Conservation (phyloP, 345 rosid genomes). For the Corymbia maculata region DNA sequence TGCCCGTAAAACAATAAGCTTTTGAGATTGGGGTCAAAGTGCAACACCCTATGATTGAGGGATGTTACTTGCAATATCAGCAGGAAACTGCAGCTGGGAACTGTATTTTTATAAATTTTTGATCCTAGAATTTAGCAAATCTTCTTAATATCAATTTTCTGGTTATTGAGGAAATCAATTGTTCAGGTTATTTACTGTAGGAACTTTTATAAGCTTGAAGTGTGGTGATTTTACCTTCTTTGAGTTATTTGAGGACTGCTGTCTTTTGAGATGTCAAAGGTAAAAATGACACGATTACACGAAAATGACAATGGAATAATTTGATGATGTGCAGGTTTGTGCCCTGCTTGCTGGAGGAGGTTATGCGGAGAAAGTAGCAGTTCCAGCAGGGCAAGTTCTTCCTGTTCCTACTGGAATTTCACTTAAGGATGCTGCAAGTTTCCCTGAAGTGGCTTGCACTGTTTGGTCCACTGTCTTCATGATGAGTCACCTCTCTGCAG, state of each 20-base stretch:
- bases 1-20: not conserved
- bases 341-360: constrained; percentile 91
- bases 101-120: not conserved
- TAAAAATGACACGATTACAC: not conserved
- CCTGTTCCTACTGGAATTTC: constrained; percentile 55
- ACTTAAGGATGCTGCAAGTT: constrained; percentile 50
- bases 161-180: not conserved
- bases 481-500: constrained; percentile 52
- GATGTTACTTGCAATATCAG: not conserved
- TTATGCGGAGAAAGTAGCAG: constrained; percentile 75
- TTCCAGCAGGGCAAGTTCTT: constrained; percentile 62
- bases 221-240: not conserved
- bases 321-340: constrained; percentile 41
- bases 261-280: not conserved
- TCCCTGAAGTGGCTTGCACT: constrained; percentile 89
- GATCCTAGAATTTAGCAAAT: not conserved
- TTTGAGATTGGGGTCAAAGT: not conserved
- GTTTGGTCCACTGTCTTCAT: constrained; percentile 89
- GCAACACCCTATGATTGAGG: not conserved
- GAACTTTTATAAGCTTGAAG: not conserved
- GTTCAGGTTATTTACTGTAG: not conserved
- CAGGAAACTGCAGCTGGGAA: not conserved
- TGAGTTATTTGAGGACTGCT: not conserved
- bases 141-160: not conserved
- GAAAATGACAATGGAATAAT: not conserved